phyloP scores from a whole-genome alignment of 305 asterid species.

The Striga hermonthica region DNA sequence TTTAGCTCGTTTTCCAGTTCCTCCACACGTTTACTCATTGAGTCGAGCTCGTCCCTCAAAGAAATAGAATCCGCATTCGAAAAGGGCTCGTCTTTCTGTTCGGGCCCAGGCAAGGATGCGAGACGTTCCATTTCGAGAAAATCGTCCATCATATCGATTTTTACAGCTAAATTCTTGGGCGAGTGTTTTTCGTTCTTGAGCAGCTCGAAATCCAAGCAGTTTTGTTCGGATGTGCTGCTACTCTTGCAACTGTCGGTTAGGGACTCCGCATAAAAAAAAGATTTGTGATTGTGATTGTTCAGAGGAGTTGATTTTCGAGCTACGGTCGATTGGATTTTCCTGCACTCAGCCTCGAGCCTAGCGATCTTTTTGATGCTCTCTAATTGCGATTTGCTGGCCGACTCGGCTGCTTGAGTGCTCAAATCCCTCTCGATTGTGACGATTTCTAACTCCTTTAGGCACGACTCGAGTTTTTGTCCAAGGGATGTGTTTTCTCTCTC shows the following conservation, averaged over 20 bases:
- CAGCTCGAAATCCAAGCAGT: background rate
- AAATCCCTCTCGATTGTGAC: background rate
- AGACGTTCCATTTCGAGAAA: background rate
- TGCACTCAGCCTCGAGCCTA: constrained; percentile 73
- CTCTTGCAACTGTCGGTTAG: too few species aligned
- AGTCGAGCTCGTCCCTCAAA: background rate
- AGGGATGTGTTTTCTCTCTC: background rate
- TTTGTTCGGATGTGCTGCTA: too few species aligned
- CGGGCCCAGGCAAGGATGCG: background rate
- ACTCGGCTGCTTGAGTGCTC: too few species aligned
- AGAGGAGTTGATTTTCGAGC: background rate
- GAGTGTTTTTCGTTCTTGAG: background rate
- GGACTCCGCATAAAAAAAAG: background rate
- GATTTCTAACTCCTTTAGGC: background rate
- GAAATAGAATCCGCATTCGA: background rate
- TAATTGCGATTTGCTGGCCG: too few species aligned
- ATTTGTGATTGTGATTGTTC: too few species aligned
- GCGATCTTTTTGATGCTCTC: constrained; percentile 29
- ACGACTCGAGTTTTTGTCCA: background rate
- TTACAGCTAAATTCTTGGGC: background rate
- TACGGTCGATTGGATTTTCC: constrained; percentile 47
- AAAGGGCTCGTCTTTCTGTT: too few species aligned
- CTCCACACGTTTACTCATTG: background rate
- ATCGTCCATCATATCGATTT: background rate
- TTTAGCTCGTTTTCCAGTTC: background rate